These are phyloP conservation scores for Flagelloscypha sp. DNA, from an alignment of 768 basidiomycete genomes.

Conservation along the genomic window DNA sequence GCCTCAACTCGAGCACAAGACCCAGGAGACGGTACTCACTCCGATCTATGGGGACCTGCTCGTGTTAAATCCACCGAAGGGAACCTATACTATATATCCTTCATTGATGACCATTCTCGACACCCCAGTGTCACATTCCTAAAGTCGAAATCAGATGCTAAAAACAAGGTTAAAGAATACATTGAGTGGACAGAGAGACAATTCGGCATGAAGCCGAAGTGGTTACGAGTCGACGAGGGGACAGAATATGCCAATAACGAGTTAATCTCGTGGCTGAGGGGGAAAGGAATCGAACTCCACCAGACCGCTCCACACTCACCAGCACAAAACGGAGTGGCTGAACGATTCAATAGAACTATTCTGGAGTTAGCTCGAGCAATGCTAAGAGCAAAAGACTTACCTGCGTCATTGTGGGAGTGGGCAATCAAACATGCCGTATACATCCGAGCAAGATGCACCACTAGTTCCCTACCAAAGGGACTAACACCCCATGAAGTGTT, in stretches of 20 bases:
- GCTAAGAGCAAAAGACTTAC: conserved; percentile 7
- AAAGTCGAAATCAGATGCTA: conserved; percentile 11
- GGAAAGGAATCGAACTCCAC: conserved; percentile 14
- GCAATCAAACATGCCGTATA: conserved; percentile 12
- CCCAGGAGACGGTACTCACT: conserved; percentile 13
- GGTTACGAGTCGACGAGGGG: conserved; percentile 16
- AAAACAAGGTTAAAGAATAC: conserved; percentile 10
- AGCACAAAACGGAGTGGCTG: conserved; percentile 15
- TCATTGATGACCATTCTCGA: conserved; percentile 11
- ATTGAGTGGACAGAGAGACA: neutral
- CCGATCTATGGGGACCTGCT: conserved; percentile 21
- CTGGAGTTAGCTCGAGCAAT: conserved; percentile 11
- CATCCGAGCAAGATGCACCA: conserved; percentile 13
- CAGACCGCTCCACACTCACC: conserved; percentile 13
- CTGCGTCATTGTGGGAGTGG: conserved; percentile 12
- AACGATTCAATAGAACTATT: conserved; percentile 15
- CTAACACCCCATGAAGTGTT: conserved; percentile 18
- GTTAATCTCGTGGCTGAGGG: conserved; percentile 7
- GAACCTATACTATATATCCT: conserved; percentile 10
- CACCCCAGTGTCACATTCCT: conserved; percentile 9
- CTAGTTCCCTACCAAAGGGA: conserved; percentile 1
- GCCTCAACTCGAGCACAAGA: conserved; percentile 13
- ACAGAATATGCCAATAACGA: conserved; percentile 15
- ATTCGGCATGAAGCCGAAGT: neutral
- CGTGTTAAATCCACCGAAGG: conserved; percentile 11